These are phyloP conservation scores for Fusarium phyllophilum DNA, from an alignment of 2,329 filamentous ascomycete species.

Conservation along the genomic window DNA sequence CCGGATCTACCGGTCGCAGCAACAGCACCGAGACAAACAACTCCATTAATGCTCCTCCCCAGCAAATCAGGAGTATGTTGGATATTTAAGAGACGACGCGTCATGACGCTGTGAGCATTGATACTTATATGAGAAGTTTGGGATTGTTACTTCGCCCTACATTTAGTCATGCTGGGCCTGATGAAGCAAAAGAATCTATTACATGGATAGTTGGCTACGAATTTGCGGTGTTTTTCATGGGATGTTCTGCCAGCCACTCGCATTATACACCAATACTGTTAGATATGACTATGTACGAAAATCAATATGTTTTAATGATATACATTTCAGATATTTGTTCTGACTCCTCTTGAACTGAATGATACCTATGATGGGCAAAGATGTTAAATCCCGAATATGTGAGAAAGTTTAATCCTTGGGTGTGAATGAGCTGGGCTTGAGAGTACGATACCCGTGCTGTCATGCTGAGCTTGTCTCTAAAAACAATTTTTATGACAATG, in stretches of 20 bases:
- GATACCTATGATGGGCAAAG: neutral
- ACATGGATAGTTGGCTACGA: conserved; percentile 15
- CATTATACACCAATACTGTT: neutral
- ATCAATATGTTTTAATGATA: conserved; percentile 28
- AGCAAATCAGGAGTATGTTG: conserved; percentile 67
- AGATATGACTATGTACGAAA: conserved; percentile 25
- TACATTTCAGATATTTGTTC: neutral
- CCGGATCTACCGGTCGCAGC: conserved; percentile 52
- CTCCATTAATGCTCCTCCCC: conserved; percentile 60
- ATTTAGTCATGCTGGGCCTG: conserved; percentile 13
- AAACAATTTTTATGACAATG: neutral
- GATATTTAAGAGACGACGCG: conserved; percentile 55
- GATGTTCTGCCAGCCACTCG: neutral
- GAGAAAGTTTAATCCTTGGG: neutral
- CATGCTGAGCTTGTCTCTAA: neutral
- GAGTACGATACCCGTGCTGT: neutral
- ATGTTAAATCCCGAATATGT: neutral
- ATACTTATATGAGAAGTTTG: neutral
- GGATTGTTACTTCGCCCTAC: conserved; percentile 4
- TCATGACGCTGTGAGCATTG: neutral
- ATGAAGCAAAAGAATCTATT: conserved; percentile 17
- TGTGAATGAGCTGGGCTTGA: neutral
- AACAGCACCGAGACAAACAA: conserved; percentile 58
- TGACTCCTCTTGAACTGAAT: neutral
- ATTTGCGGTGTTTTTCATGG: conserved; percentile 1